Evolutionary conservation across 768 basidiomycete species (phyloP), one percentile per base, ranked within the genome.

Genomic region (Hericium alpestre): DNA sequence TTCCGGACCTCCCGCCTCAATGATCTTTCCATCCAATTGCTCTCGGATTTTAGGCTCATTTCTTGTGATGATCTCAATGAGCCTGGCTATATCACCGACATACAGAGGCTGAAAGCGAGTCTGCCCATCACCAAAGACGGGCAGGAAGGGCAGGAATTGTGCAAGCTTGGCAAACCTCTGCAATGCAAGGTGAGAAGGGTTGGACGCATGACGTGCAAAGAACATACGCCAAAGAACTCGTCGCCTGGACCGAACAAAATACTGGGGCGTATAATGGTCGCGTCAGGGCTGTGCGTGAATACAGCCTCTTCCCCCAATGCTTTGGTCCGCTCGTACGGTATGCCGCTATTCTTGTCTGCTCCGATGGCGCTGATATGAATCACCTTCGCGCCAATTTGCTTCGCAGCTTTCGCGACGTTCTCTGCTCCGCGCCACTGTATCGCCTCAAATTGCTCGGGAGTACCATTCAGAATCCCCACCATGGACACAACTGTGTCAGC

Each of bases 231-330:
- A 67, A 90, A 90, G 70, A 90, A 86, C 16, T 80, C 78, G 62
- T 89, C 87, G 6, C 83, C 86, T 0, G 83, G 85, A 2, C 87
- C 88, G 67, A 89, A 90, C 2, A 90, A 76, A 27, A 90, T 70
- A 58, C 84, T 86, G 4, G 87, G 87, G 27, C 86, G 73, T 58
- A 90, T 72, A 50, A 90, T 75, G 1, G 83, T 86, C 8, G 82
- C 78, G 39, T 75, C 70, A 0, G 75, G 72, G 58, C 76, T 74
- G 7, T 72, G 66, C 1, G 67, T 61, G n/a, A 81, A 64, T 39
- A 83, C 75, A 1, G 79, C 75, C 51, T 70, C 63, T 67, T 90
- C 87, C 7, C 78, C 86, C 13, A 83, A 68, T 1, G 76, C 83
- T 64, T 86, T 87, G 20, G 83, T 84, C 55, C 76, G 76, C 43